Evolutionary conservation across 768 basidiomycete species (phyloP), one percentile per base, ranked within the genome.

Genomic region (Leucocoprinus sp.): DNA sequence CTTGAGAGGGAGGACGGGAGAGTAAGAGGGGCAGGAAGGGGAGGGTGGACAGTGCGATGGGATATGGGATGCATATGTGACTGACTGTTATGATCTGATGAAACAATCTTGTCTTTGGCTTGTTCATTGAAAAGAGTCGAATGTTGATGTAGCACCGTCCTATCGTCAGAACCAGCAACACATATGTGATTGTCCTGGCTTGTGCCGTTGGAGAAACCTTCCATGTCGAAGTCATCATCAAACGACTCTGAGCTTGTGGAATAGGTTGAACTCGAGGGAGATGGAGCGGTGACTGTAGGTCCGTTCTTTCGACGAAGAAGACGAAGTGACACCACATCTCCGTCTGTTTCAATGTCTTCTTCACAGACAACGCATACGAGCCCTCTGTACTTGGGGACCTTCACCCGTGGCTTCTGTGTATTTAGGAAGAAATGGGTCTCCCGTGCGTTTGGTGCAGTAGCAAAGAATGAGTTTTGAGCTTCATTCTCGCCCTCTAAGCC

Each of bases 321-420:
- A 14, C 57, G 53, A 5, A 70, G 58, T 4, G 65, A 60, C 21
- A 64, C 61, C 28, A 64, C 60, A 44, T 66, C 60, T 14, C 59
- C 56, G n/a, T 57, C 62, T 18, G 55, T 52, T 34, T 66, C 63
- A 3, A 76, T 53, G 58, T 87, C 84, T 38, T 85, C 87, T 54
- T 86, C 84, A 52, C 76, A 79, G 34, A 85, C 72, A 55, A 88
- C 88, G 80, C 85, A 89, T n/a, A 86, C 66, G 45, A 91, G 76
- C 0, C 88, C 88, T n/a, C 88, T 61, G 59, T 80, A 82, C 21
- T 58, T 56, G 8, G 71, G 72, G 1, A 70, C 63, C 44, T 57
- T 60, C 21, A 44, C 50, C 43, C 49, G 47, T 31, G 37, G 45
- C 35, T 28, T 48, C 36, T 28, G 37, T 36, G 41, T 42, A 35